Evolutionary conservation across 1,284 basidiomycete genomes (phyloP).

Genomic region (Vanrija sp.): DNA sequence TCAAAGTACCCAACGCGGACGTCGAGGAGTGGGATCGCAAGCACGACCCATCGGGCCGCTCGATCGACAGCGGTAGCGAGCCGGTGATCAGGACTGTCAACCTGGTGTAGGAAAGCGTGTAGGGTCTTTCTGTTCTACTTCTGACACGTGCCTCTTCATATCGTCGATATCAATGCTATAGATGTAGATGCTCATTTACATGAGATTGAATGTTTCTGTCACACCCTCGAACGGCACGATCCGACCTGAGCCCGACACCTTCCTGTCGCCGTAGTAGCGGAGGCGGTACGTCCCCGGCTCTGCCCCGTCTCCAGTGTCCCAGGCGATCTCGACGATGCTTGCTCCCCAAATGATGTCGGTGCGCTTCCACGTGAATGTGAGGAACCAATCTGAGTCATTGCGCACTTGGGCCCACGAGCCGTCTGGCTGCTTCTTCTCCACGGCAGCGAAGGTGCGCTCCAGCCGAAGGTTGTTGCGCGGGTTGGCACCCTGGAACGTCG

Average conservation of each 20-base stretch:
- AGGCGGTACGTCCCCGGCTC: constrained; percentile 9
- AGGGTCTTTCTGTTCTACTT: no score
- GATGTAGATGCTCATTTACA: not conserved
- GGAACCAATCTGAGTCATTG: constrained; percentile 11
- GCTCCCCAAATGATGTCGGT: constrained; percentile 1
- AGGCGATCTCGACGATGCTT: constrained; percentile 6
- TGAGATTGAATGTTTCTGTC: not conserved
- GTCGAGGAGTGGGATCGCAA: constrained; percentile 21
- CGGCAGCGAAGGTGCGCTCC: constrained; percentile 12
- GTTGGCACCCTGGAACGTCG: constrained; percentile 11
- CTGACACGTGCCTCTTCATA: no score
- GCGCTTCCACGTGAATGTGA: constrained; percentile 10
- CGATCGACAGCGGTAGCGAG: not conserved
- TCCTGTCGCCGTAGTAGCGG: constrained; percentile 13
- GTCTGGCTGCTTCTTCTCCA: constrained; percentile 4
- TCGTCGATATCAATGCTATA: no score
- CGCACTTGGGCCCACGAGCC: constrained; percentile 9
- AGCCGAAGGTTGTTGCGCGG: constrained; percentile 19
- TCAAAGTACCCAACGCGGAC: constrained; percentile 19
- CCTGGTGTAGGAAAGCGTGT: no score
- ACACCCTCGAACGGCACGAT: constrained; percentile 7
- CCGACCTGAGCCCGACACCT: constrained; percentile 2
- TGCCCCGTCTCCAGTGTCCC: constrained; percentile 9
- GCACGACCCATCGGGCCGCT: constrained; percentile 16
- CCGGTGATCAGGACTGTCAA: no score